A percentile compares a stretch with the other conserved stretches of the same genome.
phyloP scores from a whole-genome alignment of 768 basidiomycete species.

The Mycena rosella region DNA sequence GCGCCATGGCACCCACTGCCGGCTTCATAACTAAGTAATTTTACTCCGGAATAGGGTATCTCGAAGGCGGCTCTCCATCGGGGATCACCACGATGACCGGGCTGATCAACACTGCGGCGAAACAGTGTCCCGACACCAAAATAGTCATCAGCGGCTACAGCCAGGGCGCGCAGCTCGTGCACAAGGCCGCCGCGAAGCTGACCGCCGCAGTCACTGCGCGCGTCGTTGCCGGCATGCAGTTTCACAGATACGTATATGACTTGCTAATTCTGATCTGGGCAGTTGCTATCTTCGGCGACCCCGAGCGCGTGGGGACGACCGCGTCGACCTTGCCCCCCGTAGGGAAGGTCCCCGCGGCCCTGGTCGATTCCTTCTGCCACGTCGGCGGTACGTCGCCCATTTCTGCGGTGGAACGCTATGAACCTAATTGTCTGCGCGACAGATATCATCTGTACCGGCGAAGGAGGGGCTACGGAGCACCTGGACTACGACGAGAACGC shows the following conservation, averaged over 20 bases:
- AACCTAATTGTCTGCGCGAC: not conserved
- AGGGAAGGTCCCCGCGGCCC: constrained; percentile 1
- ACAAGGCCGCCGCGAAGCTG: constrained; percentile 7
- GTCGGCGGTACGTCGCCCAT: constrained; percentile 1
- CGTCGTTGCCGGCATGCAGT: constrained; percentile 4
- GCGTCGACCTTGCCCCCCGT: constrained; percentile 1
- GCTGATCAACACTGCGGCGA: constrained; percentile 18
- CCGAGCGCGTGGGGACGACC: constrained; percentile 5
- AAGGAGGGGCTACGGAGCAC: constrained; percentile 7
- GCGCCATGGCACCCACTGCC: too few species aligned
- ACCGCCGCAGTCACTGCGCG: constrained; percentile 11
- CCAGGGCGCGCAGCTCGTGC: constrained; percentile 20
- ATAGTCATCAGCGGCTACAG: constrained; percentile 22
- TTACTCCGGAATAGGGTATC: constrained; percentile 6
- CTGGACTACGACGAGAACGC: constrained; percentile 19
- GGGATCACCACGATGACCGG: not conserved
- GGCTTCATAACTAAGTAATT: not conserved
- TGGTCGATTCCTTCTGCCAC: constrained; percentile 12
- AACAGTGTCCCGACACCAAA: constrained; percentile 10
- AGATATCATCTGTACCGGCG: constrained; percentile 21
- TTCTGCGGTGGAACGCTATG: not conserved
- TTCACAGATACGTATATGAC: not conserved
- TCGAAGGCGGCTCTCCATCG: constrained; percentile 5
- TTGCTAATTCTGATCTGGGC: not conserved
- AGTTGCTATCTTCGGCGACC: constrained; percentile 20